These are phyloP conservation scores for Eremochloa ophiuroides DNA, from an alignment of 176 grass and related monocot genomes.

Conservation along the genomic window DNA sequence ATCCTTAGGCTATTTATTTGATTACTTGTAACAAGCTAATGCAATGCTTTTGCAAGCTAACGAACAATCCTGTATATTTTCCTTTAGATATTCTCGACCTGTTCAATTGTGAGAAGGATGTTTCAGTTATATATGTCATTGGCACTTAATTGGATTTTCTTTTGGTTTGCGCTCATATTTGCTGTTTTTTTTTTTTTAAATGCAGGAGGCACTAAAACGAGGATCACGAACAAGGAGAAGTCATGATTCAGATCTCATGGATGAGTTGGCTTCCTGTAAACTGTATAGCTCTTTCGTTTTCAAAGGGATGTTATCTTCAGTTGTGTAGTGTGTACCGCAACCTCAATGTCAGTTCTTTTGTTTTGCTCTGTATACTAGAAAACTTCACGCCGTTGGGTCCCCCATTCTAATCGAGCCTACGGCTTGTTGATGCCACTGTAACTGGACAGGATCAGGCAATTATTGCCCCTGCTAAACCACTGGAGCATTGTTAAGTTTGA, in stretches of 20 bases:
- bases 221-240: conserved; percentile 52
- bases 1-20: neutral
- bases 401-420: neutral
- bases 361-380: neutral
- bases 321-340: neutral
- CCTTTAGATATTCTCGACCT: neutral
- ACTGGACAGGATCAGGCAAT: neutral
- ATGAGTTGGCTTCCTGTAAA: conserved; percentile 23
- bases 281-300: conserved; percentile 28
- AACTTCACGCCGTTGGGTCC: neutral
- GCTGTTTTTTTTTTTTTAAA: neutral
- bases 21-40: neutral
- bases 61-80: neutral
- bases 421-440: neutral
- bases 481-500: neutral
- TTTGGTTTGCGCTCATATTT: conserved; percentile 4
- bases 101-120: neutral
- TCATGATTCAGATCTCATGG: conserved; percentile 30
- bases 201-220: conserved; percentile 71
- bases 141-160: neutral
- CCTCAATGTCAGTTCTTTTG: conserved; percentile 12
- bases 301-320: conserved; percentile 10
- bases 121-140: neutral
- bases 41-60: neutral
- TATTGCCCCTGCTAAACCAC: neutral